These are phyloP conservation scores for Penicillium freii DNA, from an alignment of 2,329 filamentous ascomycete genomes.

Conservation along the genomic window DNA sequence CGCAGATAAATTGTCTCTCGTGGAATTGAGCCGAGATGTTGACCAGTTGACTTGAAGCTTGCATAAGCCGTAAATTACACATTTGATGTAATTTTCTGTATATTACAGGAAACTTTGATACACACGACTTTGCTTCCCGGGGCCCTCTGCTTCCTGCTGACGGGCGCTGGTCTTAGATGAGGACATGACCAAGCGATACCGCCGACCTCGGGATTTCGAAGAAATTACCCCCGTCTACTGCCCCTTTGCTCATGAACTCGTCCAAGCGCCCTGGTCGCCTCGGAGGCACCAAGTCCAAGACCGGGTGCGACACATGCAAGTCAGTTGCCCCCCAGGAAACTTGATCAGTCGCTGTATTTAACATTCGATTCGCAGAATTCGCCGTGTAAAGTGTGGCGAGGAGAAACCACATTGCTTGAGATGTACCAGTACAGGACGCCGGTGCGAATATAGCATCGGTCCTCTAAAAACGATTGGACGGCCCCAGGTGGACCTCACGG, in stretches of 20 bases:
- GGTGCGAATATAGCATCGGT: constrained; percentile 11
- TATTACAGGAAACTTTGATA: not conserved
- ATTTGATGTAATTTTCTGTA: not conserved
- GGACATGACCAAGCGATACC: not conserved
- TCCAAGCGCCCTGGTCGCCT: constrained; percentile 8
- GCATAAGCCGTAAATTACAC: too few relatives aligned
- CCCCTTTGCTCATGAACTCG: not conserved
- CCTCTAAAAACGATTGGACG: not conserved
- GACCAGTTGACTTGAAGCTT: too few relatives aligned
- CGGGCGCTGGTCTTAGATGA: not conserved
- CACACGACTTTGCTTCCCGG: not conserved
- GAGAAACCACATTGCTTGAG: constrained; percentile 19
- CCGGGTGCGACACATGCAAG: constrained; percentile 26
- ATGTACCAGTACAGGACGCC: constrained; percentile 20
- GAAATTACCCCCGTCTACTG: not conserved
- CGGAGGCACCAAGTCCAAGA: constrained; percentile 22
- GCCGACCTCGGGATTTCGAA: too few relatives aligned
- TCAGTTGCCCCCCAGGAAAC: constrained; percentile 3
- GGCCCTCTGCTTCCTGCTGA: not conserved
- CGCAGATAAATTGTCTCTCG: too few relatives aligned
- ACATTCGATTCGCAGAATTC: constrained; percentile 5
- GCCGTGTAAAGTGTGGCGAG: constrained; percentile 17
- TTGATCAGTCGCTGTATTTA: not conserved
- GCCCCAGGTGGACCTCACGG: not conserved
- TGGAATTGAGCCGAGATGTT: too few relatives aligned